Percentiles rank a stretch among this genome's conserved stretches.
Conservation (phyloP, 2,329 filamentous ascomycete species). For the Colletotrichum melonis region DNA sequence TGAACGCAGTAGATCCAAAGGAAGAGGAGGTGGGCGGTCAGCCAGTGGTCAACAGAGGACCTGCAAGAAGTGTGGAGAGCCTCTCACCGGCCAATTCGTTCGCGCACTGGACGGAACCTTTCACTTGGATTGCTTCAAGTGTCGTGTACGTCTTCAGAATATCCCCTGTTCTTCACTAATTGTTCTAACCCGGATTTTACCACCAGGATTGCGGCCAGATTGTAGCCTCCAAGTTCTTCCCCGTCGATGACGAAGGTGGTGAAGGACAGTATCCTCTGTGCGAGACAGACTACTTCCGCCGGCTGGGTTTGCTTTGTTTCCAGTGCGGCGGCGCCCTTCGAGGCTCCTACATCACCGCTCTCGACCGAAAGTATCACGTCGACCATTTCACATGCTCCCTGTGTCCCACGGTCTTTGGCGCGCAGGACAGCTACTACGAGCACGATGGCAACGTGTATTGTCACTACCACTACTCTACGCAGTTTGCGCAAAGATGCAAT, state of each 20-base stretch:
- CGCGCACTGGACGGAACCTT: constrained; percentile 93
- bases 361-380: constrained; percentile 98
- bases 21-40: constrained; percentile 61
- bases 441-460: constrained; percentile 97
- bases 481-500: constrained; percentile 95
- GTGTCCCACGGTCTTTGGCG: constrained; percentile 97
- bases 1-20: constrained; percentile 69
- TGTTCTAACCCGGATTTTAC: constrained; percentile 22
- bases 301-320: constrained; percentile 90
- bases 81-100: constrained; percentile 94
- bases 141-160: constrained; percentile 70
- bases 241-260: constrained; percentile 89
- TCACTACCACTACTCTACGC: constrained; percentile 98
- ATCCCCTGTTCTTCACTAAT: constrained; percentile 17
- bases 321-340: constrained; percentile 92
- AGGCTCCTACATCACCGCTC: constrained; percentile 96
- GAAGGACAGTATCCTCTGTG: constrained; percentile 92
- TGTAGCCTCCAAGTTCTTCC: constrained; percentile 98
- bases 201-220: constrained; percentile 93
- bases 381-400: constrained; percentile 99
- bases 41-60: constrained; percentile 71
- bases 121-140: constrained; percentile 98
- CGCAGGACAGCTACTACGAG: constrained; percentile 98
- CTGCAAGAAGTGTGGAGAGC: constrained; percentile 89
- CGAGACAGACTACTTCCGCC: constrained; percentile 96